A percentile compares a stretch with the other conserved stretches of the same genome.
phyloP scores from a whole-genome alignment of 2,329 filamentous ascomycete genomes.

The Dothideomycetidae sp. region DNA sequence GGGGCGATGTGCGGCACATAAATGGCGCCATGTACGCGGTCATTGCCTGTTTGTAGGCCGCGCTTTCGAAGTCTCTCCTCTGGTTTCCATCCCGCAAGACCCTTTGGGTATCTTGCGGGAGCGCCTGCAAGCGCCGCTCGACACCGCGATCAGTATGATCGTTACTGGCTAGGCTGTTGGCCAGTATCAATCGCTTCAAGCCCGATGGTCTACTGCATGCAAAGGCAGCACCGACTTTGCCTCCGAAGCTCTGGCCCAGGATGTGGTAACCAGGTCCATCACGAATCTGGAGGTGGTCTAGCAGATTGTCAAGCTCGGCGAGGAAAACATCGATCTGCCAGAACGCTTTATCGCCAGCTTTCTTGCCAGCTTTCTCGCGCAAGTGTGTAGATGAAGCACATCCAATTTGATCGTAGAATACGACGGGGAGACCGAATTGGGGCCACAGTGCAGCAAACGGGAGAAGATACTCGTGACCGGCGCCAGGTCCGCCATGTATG shows the following conservation, averaged over 20 bases:
- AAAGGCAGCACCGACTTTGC: neutral
- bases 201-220: neutral
- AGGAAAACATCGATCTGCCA: slow-evolving; percentile 1
- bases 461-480: neutral
- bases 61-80: neutral
- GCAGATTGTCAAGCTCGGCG: neutral
- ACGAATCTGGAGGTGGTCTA: neutral
- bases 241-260: neutral
- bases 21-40: neutral
- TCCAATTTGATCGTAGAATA: neutral
- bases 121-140: neutral
- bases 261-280: neutral
- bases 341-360: neutral
- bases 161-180: neutral
- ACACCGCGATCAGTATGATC: neutral
- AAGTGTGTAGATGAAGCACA: slow-evolving; percentile 1
- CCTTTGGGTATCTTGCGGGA: neutral
- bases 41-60: neutral
- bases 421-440: neutral
- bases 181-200: slow-evolving; percentile 1
- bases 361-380: neutral
- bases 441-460: neutral
- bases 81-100: neutral
- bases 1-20: neutral
- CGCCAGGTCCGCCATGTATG: neutral